Evolutionary conservation across 1,284 basidiomycete genomes (phyloP).

Genomic region (Trichosporon faecale): DNA sequence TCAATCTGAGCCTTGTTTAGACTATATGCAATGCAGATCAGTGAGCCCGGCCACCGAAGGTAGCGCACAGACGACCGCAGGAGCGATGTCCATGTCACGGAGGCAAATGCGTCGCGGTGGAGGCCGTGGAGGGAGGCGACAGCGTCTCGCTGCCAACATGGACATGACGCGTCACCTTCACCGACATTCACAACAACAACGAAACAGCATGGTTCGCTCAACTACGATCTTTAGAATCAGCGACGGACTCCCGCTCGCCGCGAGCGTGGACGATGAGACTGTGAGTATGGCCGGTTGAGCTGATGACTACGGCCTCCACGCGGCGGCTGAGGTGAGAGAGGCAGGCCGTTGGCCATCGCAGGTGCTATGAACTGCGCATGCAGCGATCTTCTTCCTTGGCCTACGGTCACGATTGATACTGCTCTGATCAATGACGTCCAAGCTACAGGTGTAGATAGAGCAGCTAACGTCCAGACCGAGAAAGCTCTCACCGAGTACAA

Average conservation of each 20-base stretch:
- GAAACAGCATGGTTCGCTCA: conserved; percentile 71
- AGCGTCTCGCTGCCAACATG: not conserved
- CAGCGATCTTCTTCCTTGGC: not conserved
- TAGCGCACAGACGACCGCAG: not conserved
- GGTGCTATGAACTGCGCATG: not conserved
- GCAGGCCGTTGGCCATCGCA: not conserved
- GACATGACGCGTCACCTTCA: conserved; percentile 4
- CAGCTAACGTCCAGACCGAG: conserved; percentile 67
- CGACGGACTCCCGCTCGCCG: conserved; percentile 86
- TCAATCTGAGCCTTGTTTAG: not conserved
- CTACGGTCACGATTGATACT: too few species aligned
- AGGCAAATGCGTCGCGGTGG: conserved; percentile 7
- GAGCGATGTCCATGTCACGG: not conserved
- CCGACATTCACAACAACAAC: not conserved
- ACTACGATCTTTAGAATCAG: conserved; percentile 87
- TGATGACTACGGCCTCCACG: not conserved
- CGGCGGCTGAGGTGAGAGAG: not conserved
- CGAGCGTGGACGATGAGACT: conserved; percentile 92
- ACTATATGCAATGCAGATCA: too few species aligned
- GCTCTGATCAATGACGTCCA: too few species aligned
- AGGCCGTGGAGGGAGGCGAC: not conserved
- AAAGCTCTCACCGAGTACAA: conserved; percentile 93
- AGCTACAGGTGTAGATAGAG: not conserved
- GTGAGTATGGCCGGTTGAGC: conserved; percentile 53
- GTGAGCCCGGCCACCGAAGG: too few species aligned